Conservation (phyloP, 345 rosid species). For the Pugionium cornutum region DNA sequence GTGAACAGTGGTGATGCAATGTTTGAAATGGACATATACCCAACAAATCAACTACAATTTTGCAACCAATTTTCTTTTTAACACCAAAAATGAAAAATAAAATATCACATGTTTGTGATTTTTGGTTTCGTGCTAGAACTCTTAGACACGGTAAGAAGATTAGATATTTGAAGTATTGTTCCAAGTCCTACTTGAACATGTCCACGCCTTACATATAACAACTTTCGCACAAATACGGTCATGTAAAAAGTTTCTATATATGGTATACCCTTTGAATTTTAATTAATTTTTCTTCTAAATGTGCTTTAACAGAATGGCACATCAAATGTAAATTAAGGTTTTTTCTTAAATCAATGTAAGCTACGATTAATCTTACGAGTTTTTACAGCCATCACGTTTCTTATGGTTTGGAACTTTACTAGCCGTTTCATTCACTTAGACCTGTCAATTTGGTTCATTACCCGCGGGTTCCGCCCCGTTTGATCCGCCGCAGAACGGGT, state of each 20-base stretch:
- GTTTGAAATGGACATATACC: constrained; percentile 32
- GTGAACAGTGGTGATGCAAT: constrained; percentile 35
- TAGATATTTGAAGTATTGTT: no score
- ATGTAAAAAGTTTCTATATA: not conserved
- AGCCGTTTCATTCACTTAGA: no score
- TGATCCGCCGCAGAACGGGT: no score
- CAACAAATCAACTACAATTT: constrained; percentile 26
- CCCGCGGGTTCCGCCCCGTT: no score
- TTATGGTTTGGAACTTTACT: no score
- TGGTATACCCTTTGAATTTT: not conserved
- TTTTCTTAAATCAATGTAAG: no score
- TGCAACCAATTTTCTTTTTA: constrained; percentile 13
- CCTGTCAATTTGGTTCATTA: no score
- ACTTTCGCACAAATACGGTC: constrained; percentile 18
- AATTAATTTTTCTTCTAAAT: not conserved
- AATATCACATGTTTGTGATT: constrained; percentile 29
- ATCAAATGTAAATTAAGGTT: not conserved
- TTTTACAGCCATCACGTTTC: no score
- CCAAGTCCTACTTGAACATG: no score
- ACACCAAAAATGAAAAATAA: constrained; percentile 5
- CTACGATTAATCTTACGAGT: no score
- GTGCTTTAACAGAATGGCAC: not conserved
- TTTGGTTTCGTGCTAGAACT: constrained; percentile 4
- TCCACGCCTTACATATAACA: not conserved
- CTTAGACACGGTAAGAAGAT: not conserved